These are phyloP conservation scores for Rhytidiadelphus loreus DNA, from an alignment of 225 moss, liverwort and hornwort species.

Conservation along the genomic window DNA sequence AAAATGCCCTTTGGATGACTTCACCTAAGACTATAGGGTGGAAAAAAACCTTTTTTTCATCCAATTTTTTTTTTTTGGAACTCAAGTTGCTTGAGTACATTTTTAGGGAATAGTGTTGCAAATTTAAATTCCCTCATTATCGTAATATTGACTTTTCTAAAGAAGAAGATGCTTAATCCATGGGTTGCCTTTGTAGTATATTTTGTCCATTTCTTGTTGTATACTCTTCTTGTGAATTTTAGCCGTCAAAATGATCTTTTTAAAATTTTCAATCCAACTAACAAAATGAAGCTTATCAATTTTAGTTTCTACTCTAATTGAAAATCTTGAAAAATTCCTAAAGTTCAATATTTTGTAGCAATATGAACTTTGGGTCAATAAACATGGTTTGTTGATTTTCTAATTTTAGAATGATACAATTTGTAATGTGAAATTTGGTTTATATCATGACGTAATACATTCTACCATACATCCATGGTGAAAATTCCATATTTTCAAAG, in stretches of 20 bases:
- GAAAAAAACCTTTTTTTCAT: background rate
- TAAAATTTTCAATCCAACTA: accelerated
- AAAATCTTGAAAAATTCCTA: accelerated
- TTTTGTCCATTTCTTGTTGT: background rate
- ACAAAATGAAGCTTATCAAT: background rate
- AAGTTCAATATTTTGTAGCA: background rate
- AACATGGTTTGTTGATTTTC: background rate
- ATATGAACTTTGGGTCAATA: background rate
- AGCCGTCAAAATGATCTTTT: background rate
- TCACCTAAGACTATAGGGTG: too few species aligned
- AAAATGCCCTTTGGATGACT: background rate
- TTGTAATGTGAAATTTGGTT: too few species aligned
- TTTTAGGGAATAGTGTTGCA: background rate
- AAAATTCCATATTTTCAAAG: background rate
- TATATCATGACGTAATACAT: background rate
- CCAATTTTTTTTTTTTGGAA: background rate
- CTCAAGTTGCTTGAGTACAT: background rate
- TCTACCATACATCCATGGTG: background rate
- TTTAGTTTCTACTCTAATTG: background rate
- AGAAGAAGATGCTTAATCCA: background rate
- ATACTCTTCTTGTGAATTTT: background rate
- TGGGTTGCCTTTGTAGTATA: accelerated
- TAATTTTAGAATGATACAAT: accelerated
- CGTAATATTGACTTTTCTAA: background rate
- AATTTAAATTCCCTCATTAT: background rate